Percentiles rank a stretch among this genome's conserved stretches.
phyloP scores from a whole-genome alignment of 306 rosid species.

The Canavalia gladiata region DNA sequence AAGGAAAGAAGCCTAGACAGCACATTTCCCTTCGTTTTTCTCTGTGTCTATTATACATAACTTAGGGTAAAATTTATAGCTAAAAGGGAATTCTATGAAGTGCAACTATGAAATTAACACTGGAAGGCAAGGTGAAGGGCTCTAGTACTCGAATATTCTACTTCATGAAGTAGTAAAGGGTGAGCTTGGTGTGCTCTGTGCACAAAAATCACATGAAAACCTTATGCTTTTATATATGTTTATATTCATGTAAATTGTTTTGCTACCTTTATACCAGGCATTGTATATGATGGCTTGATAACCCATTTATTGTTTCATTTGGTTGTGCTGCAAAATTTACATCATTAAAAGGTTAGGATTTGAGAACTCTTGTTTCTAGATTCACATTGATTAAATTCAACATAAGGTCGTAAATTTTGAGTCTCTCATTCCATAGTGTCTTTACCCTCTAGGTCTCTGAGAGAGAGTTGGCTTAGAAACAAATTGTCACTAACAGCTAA shows the following conservation, averaged over 20 bases:
- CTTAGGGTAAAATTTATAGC: constrained; percentile 5
- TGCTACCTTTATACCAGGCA: background rate
- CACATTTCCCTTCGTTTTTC: no score
- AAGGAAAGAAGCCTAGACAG: background rate
- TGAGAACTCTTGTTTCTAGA: constrained; percentile 9
- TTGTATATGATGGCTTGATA: constrained; percentile 2
- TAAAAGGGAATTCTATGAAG: background rate
- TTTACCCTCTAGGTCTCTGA: background rate
- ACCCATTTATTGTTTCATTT: constrained; percentile 23
- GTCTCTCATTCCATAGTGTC: background rate
- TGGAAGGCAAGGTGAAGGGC: background rate
- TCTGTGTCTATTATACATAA: no score
- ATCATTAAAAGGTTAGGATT: background rate
- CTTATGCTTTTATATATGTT: background rate
- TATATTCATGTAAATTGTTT: background rate
- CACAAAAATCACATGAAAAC: background rate
- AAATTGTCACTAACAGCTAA: background rate
- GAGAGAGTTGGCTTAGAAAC: background rate
- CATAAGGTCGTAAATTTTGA: background rate
- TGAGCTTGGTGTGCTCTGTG: background rate
- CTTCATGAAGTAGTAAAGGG: constrained; percentile 1
- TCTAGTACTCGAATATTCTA: background rate
- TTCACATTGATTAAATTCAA: constrained; percentile 15
- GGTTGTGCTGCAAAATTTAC: constrained; percentile 9
- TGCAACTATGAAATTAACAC: constrained; percentile 4